Base-by-base conservation (phyloP, 768 basidiomycete species). In the Lentinula sp. region DNA sequence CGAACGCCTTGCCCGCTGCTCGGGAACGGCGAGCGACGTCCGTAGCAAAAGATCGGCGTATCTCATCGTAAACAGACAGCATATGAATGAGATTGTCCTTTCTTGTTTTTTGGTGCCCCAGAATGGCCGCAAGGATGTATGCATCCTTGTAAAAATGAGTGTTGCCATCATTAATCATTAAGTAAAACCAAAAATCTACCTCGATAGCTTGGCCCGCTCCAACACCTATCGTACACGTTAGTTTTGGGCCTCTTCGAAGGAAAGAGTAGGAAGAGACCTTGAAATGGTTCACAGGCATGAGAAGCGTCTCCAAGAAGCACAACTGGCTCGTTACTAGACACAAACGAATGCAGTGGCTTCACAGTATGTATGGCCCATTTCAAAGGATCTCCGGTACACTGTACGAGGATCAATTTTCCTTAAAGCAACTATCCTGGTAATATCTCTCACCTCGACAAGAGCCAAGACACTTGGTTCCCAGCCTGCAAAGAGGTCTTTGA, bases 151-250 rank as follows among this genome's bases (percentile, higher is more conserved):
- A 13, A 15, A 23, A 7, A 54, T 51, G 28, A 18, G 10, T 23
- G 13, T 5, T 53, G 10, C 23, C n/a, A 16, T 10, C n/a, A 11
- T 23, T 10, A 11, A 16, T 10, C n/a, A 5, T 21, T 10, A 18
- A 28, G 5, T 7, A 4, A n/a, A 2, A 6, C 23, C 23, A 2
- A 50, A 28, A 3, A 3, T 59, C 2, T 28, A 75, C 76, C 69
- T 77, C 78, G 18, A 77, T 69, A 1, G 76, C 76, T 42, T 74
- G 74, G 9, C 75, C 73, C 1, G 75, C 78, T 3, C 77, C 77
- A 0, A 72, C 67, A 0, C 74, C 78, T 61, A 73, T 66, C 61
- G 34, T 57, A 35, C 13, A 57, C 34, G 13, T 16, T 40, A 46
- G 4, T 10, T 16, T 28, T n/a, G 21, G 8, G 35, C 18, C 18